These are phyloP conservation scores for Euphorbia peplus DNA, from an alignment of 345 rosid species.

Conservation along the genomic window DNA sequence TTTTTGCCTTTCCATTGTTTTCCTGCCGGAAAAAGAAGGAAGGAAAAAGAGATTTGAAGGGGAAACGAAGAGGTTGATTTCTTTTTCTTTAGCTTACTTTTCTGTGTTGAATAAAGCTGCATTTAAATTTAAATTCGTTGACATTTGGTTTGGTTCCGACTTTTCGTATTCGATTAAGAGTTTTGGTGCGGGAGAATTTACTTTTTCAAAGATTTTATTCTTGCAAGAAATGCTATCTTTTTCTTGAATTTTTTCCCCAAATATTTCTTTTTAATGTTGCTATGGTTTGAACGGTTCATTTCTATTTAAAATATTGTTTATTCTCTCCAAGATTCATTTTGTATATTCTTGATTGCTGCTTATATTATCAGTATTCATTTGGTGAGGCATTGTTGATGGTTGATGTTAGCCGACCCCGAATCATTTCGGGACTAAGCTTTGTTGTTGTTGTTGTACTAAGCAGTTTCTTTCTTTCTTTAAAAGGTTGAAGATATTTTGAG, in stretches of 20 bases:
- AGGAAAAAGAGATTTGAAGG: neutral
- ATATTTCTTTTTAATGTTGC: neutral
- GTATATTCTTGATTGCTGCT: neutral
- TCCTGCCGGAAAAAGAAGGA: neutral
- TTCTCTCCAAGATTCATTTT: no score
- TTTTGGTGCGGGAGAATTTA: constrained; percentile 13
- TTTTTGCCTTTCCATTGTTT: neutral
- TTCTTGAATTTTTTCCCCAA: neutral
- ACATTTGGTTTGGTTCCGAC: constrained; percentile 13
- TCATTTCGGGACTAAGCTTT: no score
- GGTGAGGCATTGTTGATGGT: no score
- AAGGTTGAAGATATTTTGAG: constrained; percentile 8
- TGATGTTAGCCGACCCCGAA: no score
- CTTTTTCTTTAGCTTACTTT: neutral
- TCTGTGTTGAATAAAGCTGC: constrained; percentile 4
- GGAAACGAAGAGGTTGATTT: neutral
- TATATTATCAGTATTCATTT: neutral
- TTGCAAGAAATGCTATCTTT: constrained; percentile 9
- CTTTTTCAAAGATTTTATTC: constrained; percentile 1
- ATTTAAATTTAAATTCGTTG: constrained; percentile 16
- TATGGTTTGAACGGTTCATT: neutral
- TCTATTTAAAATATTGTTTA: neutral
- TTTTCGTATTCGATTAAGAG: constrained; percentile 4
- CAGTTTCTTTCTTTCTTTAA: constrained; percentile 7
- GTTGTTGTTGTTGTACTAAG: no score